Evolutionary conservation across 257 asterid genomes (phyloP).

Genomic region (Datura wrightii): DNA sequence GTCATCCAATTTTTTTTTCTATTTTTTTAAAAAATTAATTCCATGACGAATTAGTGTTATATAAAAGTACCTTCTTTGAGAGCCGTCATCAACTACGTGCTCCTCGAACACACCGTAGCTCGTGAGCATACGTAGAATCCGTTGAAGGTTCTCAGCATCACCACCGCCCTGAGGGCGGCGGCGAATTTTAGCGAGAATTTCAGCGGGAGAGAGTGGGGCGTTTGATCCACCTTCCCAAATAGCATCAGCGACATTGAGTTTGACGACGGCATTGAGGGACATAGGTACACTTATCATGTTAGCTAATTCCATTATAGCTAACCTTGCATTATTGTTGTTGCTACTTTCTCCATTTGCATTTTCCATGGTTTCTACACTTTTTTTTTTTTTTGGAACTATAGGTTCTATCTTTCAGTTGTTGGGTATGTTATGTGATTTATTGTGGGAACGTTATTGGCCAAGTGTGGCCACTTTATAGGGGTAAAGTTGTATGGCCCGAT

Average conservation of each 20-base stretch:
- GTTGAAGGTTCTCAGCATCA: slow-evolving; percentile 39
- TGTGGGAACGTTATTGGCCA: not conserved
- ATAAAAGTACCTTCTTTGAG: slow-evolving; percentile 32
- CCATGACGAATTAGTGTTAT: not conserved
- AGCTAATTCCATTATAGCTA: slow-evolving; percentile 43
- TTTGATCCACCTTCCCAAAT: slow-evolving; percentile 43
- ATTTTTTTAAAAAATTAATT: too few species aligned
- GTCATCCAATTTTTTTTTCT: too few species aligned
- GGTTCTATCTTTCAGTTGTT: not conserved
- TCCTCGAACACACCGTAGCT: slow-evolving; percentile 42
- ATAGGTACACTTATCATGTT: slow-evolving; percentile 47
- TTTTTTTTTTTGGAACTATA: not conserved
- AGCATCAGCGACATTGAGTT: slow-evolving; percentile 42
- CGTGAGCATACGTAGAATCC: slow-evolving; percentile 42
- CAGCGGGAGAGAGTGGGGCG: slow-evolving; percentile 36
- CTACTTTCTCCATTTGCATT: slow-evolving; percentile 14
- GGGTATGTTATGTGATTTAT: not conserved
- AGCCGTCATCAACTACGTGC: slow-evolving; percentile 23
- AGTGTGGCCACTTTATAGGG: not conserved
- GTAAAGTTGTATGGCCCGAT: not conserved
- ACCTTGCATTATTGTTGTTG: slow-evolving; percentile 9
- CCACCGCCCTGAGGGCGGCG: slow-evolving; percentile 13
- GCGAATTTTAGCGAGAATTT: slow-evolving; percentile 34
- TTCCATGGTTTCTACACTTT: not conserved
- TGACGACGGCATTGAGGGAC: slow-evolving; percentile 41